Conservation (phyloP, 2,329 filamentous ascomycete species). For the Nemania diffusa region DNA sequence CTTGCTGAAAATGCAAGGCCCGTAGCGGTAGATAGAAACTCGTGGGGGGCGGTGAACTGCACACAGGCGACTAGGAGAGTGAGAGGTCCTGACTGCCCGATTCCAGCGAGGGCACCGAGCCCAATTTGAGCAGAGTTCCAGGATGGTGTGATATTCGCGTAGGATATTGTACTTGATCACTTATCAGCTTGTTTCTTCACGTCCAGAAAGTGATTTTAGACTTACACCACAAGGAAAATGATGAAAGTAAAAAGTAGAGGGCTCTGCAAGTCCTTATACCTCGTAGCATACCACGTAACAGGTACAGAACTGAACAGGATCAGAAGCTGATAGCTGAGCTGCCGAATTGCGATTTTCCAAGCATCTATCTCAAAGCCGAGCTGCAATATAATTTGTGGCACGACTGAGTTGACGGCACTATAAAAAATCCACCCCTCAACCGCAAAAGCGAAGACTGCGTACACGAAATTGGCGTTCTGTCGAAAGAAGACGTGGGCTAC, state of each 20-base stretch:
- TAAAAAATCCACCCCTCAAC: constrained; percentile 70
- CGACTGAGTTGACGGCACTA: constrained; percentile 62
- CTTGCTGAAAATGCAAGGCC: constrained; percentile 64
- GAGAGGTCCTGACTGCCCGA: constrained; percentile 62
- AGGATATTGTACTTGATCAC: constrained; percentile 55
- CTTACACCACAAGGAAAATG: constrained; percentile 59
- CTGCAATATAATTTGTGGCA: constrained; percentile 60
- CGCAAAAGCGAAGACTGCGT: constrained; percentile 65
- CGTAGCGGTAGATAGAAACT: constrained; percentile 63
- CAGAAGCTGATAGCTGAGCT: constrained; percentile 57
- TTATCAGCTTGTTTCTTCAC: constrained; percentile 3
- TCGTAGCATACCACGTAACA: constrained; percentile 58
- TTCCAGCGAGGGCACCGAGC: constrained; percentile 59
- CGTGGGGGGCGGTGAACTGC: constrained; percentile 64
- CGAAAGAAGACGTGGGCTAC: constrained; percentile 67
- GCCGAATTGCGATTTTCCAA: constrained; percentile 60
- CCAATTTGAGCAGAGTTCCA: constrained; percentile 59
- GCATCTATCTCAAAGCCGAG: constrained; percentile 59
- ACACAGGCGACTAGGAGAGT: constrained; percentile 61
- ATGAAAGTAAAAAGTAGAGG: constrained; percentile 59
- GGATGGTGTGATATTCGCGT: constrained; percentile 56
- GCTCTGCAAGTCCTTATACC: constrained; percentile 59
- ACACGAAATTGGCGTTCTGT: constrained; percentile 63
- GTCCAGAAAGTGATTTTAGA: constrained; percentile 15
- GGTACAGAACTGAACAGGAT: constrained; percentile 56